Percentiles rank a stretch among this genome's conserved stretches.
Evolutionary conservation across 2,329 filamentous ascomycete species (phyloP).

Genomic region (Laburnicola sp.): DNA sequence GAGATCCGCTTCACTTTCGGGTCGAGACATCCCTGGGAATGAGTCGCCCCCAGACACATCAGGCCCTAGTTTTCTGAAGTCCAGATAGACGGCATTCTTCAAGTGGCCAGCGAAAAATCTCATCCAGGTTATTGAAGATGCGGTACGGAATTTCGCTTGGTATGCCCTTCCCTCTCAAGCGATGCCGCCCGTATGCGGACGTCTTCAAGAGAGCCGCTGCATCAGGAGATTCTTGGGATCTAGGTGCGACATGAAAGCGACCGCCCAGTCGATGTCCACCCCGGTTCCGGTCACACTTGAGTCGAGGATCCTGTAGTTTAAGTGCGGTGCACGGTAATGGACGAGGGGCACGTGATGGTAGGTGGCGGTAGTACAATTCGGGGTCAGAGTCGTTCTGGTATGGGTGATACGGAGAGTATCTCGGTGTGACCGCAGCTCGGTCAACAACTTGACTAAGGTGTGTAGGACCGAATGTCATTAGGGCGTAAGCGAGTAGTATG

Average conservation of each 20-base stretch:
- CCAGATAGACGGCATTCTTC: constrained; percentile 43
- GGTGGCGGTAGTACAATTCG: constrained; percentile 15
- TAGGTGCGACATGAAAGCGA: constrained; percentile 44
- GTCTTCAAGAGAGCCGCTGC: constrained; percentile 21
- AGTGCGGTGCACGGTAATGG: constrained; percentile 5
- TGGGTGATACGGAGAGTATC: constrained; percentile 9
- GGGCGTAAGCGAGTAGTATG: constrained; percentile 2
- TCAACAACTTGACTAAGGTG: constrained; percentile 17
- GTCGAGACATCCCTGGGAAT: constrained; percentile 34
- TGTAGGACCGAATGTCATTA: constrained; percentile 21
- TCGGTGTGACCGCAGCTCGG: constrained; percentile 11
- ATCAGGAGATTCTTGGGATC: constrained; percentile 19
- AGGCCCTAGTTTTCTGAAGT: constrained; percentile 27
- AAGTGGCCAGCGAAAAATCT: constrained; percentile 45
- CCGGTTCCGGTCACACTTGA: constrained; percentile 30
- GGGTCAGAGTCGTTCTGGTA: constrained; percentile 25
- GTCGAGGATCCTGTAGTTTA: constrained; percentile 25
- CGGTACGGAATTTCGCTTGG: constrained; percentile 34
- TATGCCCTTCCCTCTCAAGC: constrained; percentile 21
- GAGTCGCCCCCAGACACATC: constrained; percentile 44
- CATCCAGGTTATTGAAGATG: constrained; percentile 45
- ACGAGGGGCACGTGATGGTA: constrained; percentile 4
- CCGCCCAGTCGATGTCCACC: constrained; percentile 50
- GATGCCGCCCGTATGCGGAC: constrained; percentile 21
- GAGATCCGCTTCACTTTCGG: constrained; percentile 39